phyloP scores from a whole-genome alignment of 768 basidiomycete genomes.

The Lactifluus echinatus region DNA sequence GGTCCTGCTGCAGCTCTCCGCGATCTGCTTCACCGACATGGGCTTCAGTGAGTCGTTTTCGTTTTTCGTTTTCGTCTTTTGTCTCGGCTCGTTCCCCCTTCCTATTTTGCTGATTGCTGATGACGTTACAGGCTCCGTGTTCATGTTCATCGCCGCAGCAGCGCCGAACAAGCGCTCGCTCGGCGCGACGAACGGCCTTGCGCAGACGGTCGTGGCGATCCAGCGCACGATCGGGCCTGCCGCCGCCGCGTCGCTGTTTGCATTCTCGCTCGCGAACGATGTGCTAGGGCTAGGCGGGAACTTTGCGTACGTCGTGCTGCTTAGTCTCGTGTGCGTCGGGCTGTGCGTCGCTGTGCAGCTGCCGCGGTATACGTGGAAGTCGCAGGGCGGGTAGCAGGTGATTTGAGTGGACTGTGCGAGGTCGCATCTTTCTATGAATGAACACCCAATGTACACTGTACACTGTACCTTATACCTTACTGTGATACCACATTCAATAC shows the following conservation, averaged over 20 bases:
- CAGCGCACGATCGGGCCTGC: constrained; percentile 45
- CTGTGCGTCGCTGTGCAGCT: not conserved
- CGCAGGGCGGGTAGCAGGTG: not conserved
- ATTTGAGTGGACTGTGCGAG: no score
- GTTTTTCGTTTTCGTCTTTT: not conserved
- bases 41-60: constrained; percentile 6
- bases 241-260: constrained; percentile 52
- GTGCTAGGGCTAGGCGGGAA: constrained; percentile 44
- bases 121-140: constrained; percentile 61
- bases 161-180: constrained; percentile 55
- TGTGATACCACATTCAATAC: no score
- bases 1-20: constrained; percentile 3
- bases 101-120: no score
- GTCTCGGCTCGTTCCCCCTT: not conserved
- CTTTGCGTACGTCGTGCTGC: not conserved
- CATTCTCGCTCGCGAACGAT: constrained; percentile 41
- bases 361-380: not conserved
- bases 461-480: no score
- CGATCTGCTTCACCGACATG: constrained; percentile 3
- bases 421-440: no score
- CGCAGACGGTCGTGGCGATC: constrained; percentile 31
- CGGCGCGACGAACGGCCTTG: constrained; percentile 29
- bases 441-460: no score
- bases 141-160: constrained; percentile 51
- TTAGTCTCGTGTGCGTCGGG: not conserved